Conservation (phyloP, 2,329 filamentous ascomycete genomes). For the Scleromitrula shiraiana region DNA sequence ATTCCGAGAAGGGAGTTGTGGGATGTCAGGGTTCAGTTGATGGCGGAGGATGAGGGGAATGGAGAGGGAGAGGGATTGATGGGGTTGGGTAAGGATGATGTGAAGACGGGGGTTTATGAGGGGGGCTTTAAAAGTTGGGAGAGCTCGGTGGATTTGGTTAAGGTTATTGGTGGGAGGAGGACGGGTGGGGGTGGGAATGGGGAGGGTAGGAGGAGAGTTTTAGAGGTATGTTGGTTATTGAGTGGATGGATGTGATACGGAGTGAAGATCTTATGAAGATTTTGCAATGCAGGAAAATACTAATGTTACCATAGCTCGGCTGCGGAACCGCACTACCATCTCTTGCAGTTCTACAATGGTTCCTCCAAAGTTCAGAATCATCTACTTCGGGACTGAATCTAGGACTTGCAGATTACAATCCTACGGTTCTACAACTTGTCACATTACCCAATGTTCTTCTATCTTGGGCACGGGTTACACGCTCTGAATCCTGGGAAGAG, state of each 20-base stretch:
- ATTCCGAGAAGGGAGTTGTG: conserved; percentile 72
- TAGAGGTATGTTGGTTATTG: conserved; percentile 24
- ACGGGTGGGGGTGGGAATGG: conserved; percentile 12
- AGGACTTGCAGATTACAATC: conserved; percentile 72
- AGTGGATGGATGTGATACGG: not conserved
- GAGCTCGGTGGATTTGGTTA: conserved; percentile 72
- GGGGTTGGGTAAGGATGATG: conserved; percentile 58
- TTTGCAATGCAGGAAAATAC: not conserved
- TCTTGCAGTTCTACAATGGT: conserved; percentile 61
- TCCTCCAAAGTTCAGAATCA: conserved; percentile 26
- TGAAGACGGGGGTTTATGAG: conserved; percentile 76
- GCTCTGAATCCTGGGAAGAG: conserved; percentile 18
- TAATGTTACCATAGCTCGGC: conserved; percentile 48
- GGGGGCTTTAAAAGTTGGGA: conserved; percentile 89
- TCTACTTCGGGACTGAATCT: conserved; percentile 40
- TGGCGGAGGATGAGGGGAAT: conserved; percentile 63
- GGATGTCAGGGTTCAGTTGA: conserved; percentile 73
- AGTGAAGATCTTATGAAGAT: not conserved
- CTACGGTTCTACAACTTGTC: conserved; percentile 66
- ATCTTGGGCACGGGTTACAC: conserved; percentile 42
- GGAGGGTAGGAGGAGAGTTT: conserved; percentile 15
- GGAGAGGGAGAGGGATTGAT: conserved; percentile 40
- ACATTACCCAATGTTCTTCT: conserved; percentile 73
- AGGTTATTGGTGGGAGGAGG: conserved; percentile 34
- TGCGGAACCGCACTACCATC: conserved; percentile 72